These are phyloP conservation scores for Cladophialophora carrionii DNA, from an alignment of 2,329 filamentous ascomycete species.

Conservation along the genomic window DNA sequence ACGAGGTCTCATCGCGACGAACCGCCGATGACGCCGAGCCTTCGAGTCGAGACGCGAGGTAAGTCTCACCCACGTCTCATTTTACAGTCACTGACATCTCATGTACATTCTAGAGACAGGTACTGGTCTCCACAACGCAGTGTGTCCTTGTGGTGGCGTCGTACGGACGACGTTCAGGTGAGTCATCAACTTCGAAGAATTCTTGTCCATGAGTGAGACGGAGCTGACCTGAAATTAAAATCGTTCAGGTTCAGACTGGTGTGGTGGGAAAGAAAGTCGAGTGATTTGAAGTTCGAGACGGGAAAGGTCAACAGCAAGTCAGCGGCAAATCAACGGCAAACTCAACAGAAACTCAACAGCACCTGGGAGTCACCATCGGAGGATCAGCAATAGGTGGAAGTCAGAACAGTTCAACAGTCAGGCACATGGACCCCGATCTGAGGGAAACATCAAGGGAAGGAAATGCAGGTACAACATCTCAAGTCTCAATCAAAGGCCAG, in stretches of 20 bases:
- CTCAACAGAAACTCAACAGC: neutral
- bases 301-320: neutral
- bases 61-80: neutral
- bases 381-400: neutral
- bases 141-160: neutral
- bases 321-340: neutral
- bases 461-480: neutral
- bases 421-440: neutral
- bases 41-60: neutral
- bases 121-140: neutral
- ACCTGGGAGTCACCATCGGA: neutral
- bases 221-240: neutral
- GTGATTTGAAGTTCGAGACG: neutral
- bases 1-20: neutral
- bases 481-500: neutral
- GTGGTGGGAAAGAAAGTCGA: neutral
- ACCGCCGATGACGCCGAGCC: neutral
- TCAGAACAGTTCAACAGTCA: neutral
- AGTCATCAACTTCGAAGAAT: neutral
- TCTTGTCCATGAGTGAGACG: neutral
- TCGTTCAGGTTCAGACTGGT: neutral
- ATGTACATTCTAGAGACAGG: neutral
- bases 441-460: neutral
- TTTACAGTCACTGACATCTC: neutral
- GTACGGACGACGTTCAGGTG: neutral